A percentile compares a stretch with the other conserved stretches of the same genome.
These are phyloP conservation scores for Phytophthora brassicae DNA, from an alignment of 352 stramenopile species.

Conservation along the genomic window DNA sequence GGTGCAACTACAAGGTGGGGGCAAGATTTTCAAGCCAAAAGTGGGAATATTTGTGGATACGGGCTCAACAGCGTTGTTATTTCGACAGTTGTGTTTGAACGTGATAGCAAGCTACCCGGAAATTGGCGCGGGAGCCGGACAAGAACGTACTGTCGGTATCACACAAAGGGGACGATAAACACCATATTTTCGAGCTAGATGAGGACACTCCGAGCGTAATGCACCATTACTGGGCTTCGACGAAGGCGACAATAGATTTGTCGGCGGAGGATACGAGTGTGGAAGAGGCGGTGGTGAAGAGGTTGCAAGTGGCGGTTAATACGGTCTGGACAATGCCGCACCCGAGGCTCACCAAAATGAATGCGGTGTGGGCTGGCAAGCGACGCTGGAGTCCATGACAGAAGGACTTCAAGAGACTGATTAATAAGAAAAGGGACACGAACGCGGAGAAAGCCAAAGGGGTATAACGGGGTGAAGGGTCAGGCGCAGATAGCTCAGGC, in stretches of 20 bases:
- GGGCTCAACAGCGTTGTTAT: neutral
- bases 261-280: no score
- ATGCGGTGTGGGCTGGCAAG: slow-evolving; percentile 1
- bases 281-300: neutral
- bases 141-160: neutral
- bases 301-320: neutral
- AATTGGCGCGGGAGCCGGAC: neutral
- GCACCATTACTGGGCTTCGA: neutral
- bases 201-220: neutral
- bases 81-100: slow-evolving; percentile 1
- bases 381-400: neutral
- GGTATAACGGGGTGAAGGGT: no score
- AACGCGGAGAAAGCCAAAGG: neutral
- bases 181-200: neutral
- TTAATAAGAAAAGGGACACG: neutral
- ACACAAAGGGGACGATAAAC: neutral
- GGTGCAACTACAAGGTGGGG: no score
- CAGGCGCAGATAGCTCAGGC: no score
- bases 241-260: no score
- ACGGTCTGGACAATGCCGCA: neutral
- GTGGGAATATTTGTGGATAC: neutral
- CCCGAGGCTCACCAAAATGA: neutral
- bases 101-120: slow-evolving; percentile 1
- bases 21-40: no score
- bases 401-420: neutral